Base-by-base conservation (phyloP, 371 early-diverging fungal genomes). In the Syncephalastrum sp. region DNA sequence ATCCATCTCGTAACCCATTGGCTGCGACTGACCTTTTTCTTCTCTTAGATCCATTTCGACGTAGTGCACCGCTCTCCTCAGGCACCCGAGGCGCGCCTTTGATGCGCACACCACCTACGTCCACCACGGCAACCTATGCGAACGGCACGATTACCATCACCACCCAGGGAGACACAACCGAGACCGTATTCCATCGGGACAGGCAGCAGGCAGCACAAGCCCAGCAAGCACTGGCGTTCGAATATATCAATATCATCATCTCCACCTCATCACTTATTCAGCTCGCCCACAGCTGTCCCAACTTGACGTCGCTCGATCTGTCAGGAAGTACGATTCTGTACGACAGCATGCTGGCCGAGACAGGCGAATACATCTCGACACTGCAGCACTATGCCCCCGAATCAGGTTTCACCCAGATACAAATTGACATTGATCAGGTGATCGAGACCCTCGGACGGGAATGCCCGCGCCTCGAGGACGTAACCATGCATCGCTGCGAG, bases 291-390 rank as follows among this genome's bases (percentile, higher is more conserved):
- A 62, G 64, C 19, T 84, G 84, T 50, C 68, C 67, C n/a, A 71
- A 79, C 24, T 60, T 87, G 17, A 69, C 69, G 3, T 54, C 50
- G 16, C 63, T 87, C 3, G 72, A 82, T 51, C 61, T 87, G n/a
- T 81, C 82, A 4, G 72, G 78, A 44, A 79, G 80, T 0, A 63
- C 72, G 3, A 47, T 87, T 19, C 52, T 72, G 15, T 45, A 62
- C 19, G 87, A 87, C 61, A 77, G 72, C 25, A 43, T 72, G 16
- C 69, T 82, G 43, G 65, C 55, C 24, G 85, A 87, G 55, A 87
- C 84, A 4, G 82, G 82, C 3, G 85, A 85, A 56, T 87, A 85
- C 50, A 19, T 79, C 13, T 83, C 83, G 5, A 74, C 81, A 7
- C 49, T 84, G 17, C 87, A 81, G 47, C 60, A 73, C 53, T 79